Evolutionary conservation across 768 basidiomycete species (phyloP).

Genomic region (Exsudoporus frostii): DNA sequence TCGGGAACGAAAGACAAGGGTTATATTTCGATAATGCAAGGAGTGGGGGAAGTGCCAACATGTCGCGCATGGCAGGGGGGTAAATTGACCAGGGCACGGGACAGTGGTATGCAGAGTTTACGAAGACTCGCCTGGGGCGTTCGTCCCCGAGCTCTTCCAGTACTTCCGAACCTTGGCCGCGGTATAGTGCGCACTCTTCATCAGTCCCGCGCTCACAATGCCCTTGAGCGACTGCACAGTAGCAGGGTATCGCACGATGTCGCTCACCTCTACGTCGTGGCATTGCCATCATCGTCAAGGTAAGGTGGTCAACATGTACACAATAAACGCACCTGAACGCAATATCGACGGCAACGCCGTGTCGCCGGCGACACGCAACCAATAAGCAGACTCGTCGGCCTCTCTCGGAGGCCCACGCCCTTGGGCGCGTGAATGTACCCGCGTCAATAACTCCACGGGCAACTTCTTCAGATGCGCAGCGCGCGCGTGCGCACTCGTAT

Average conservation of each 20-base stretch:
- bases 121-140: neutral
- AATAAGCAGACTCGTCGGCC: conserved; percentile 72
- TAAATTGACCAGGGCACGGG: neutral
- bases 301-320: neutral
- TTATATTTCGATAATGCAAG: conserved; percentile 4
- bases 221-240: conserved; percentile 85
- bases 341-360: conserved; percentile 51
- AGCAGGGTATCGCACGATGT: conserved; percentile 80
- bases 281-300: conserved; percentile 1
- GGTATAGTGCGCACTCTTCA: conserved; percentile 75
- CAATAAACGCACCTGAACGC: conserved; percentile 43
- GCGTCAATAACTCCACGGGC: conserved; percentile 60
- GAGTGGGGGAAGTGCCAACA: conserved; percentile 7
- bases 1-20: neutral
- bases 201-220: conserved; percentile 73
- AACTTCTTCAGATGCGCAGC: conserved; percentile 76
- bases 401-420: conserved; percentile 40
- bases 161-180: conserved; percentile 82
- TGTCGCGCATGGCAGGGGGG: neutral
- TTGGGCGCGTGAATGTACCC: conserved; percentile 43
- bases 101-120: neutral
- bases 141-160: conserved; percentile 45
- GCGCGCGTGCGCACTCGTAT: conserved; percentile 62
- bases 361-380: conserved; percentile 69
- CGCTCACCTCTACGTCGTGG: conserved; percentile 55